Conservation (phyloP, 129 eudicot species). For the Ambrosia trifida region DNA sequence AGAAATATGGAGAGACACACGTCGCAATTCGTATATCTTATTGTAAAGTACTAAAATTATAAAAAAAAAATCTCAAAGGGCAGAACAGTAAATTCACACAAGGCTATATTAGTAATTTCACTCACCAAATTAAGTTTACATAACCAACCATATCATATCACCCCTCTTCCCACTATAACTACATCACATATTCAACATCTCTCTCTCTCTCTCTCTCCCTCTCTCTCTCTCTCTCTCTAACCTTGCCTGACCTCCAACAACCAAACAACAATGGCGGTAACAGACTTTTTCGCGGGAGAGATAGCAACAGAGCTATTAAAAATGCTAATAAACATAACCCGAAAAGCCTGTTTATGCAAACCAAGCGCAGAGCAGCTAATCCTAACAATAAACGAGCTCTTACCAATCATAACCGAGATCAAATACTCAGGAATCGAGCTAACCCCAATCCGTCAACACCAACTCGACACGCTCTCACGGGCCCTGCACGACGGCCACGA, state of each 20-base stretch:
- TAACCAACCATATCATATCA: background rate
- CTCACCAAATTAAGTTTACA: background rate
- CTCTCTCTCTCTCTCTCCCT: background rate
- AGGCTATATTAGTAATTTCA: conserved; percentile 10
- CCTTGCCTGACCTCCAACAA: conserved; percentile 17
- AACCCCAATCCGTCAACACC: conserved; percentile 62
- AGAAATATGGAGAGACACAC: too few relatives aligned
- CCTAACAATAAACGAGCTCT: conserved; percentile 50
- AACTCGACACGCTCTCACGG: conserved; percentile 65
- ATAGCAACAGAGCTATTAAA: conserved; percentile 84
- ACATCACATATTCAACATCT: background rate
- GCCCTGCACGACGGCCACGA: conserved; percentile 66
- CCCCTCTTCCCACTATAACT: background rate
- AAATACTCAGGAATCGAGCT: conserved; percentile 77
- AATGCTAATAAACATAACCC: conserved; percentile 49
- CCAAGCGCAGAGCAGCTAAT: conserved; percentile 65
- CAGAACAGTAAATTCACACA: background rate
- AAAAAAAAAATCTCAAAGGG: too few relatives aligned
- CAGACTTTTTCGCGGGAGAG: conserved; percentile 85
- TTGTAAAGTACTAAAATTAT: too few relatives aligned
- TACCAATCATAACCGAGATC: conserved; percentile 87
- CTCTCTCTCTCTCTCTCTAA: background rate
- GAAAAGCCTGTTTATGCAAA: conserved; percentile 61
- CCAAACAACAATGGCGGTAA: conserved; percentile 60
- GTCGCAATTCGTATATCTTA: too few relatives aligned